phyloP scores from a whole-genome alignment of 2,329 filamentous ascomycete species.

The Cercospora sp. region DNA sequence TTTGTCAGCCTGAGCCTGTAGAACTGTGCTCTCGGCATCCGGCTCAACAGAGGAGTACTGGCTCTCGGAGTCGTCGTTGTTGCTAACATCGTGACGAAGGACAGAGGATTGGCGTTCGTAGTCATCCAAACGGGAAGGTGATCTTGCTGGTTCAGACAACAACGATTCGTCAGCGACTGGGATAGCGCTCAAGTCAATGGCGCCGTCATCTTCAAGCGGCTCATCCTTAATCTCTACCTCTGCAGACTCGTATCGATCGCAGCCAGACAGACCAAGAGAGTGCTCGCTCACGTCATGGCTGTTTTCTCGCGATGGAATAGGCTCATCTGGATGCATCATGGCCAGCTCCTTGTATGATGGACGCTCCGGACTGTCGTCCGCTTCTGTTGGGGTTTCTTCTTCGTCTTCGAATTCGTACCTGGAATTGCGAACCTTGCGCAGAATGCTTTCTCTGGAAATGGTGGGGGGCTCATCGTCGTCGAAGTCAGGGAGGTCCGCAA shows the following conservation, averaged over 20 bases:
- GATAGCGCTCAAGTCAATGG: constrained; percentile 66
- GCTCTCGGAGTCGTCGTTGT: constrained; percentile 57
- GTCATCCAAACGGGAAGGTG: constrained; percentile 50
- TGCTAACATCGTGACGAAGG: constrained; percentile 54
- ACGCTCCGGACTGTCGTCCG: constrained; percentile 26
- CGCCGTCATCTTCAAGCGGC: constrained; percentile 56
- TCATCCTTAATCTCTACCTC: constrained; percentile 72
- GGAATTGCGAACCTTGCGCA: constrained; percentile 76
- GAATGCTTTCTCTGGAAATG: constrained; percentile 90
- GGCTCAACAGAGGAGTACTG: constrained; percentile 52
- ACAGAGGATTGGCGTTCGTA: constrained; percentile 52
- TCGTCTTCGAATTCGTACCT: constrained; percentile 53
- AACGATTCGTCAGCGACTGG: constrained; percentile 44
- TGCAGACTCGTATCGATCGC: constrained; percentile 59
- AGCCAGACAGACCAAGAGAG: constrained; percentile 34
- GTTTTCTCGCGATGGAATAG: constrained; percentile 83
- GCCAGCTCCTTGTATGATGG: constrained; percentile 51
- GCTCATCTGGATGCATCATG: constrained; percentile 78
- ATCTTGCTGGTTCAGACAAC: constrained; percentile 55
- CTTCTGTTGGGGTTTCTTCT: constrained; percentile 49
- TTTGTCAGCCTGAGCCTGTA: constrained; percentile 25
- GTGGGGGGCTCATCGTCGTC: constrained; percentile 58
- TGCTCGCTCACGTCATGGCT: constrained; percentile 35
- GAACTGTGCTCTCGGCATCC: constrained; percentile 37
- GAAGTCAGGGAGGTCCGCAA: constrained; percentile 38